Evolutionary conservation across 1,284 basidiomycete genomes (phyloP).

Genomic region (Heterobasidion parviporum): DNA sequence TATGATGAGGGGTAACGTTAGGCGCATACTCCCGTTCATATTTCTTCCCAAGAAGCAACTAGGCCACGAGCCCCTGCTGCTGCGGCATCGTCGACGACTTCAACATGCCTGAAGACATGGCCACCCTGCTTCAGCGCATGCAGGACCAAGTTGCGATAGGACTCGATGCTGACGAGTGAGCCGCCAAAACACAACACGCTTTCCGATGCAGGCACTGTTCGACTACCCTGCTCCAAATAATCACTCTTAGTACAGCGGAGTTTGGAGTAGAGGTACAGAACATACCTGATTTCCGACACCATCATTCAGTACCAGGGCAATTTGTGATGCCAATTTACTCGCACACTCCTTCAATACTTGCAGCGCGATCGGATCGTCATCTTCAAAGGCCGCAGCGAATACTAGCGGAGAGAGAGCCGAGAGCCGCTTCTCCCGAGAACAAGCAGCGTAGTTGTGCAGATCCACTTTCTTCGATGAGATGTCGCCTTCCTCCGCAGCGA

Average conservation of each 20-base stretch:
- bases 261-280: neutral
- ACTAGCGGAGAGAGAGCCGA: conserved; percentile 66
- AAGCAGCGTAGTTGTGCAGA: conserved; percentile 20
- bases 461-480: neutral
- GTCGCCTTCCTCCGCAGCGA: conserved; percentile 5
- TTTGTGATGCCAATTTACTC: conserved; percentile 48
- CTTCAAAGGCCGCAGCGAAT: conserved; percentile 61
- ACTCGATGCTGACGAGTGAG: conserved; percentile 53
- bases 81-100: conserved; percentile 61
- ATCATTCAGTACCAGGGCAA: conserved; percentile 40
- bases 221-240: neutral
- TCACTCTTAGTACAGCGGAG: neutral
- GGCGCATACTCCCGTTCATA: neutral
- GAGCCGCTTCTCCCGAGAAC: conserved; percentile 62
- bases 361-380: conserved; percentile 51
- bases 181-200: conserved; percentile 67
- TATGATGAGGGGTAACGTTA: neutral
- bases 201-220: conserved; percentile 29
- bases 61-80: conserved; percentile 44
- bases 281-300: conserved; percentile 14
- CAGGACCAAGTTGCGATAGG: conserved; percentile 53
- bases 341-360: conserved; percentile 46
- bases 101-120: conserved; percentile 53
- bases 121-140: conserved; percentile 47
- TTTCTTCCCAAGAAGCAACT: conserved; percentile 11